Evolutionary conservation across 441 rosid genomes (phyloP).

Genomic region (Sinapis alba): DNA sequence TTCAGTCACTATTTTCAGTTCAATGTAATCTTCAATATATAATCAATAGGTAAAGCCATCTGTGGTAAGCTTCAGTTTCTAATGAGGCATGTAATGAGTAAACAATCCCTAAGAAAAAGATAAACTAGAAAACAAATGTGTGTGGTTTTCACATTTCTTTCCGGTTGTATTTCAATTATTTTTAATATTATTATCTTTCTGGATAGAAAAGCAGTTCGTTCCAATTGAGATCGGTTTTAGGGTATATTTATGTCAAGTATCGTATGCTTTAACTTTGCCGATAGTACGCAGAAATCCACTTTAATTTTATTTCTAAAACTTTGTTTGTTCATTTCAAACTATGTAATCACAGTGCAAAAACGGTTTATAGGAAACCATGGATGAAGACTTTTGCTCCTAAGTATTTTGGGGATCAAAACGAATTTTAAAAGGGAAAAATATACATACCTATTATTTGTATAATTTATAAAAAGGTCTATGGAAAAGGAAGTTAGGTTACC

Average conservation of each 20-base stretch:
- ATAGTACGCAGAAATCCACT: conserved; percentile 34
- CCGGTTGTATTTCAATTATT: not conserved
- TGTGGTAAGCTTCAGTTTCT: not conserved
- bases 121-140: not conserved
- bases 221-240: not conserved
- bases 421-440: too few species aligned
- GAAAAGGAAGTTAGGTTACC: too few species aligned
- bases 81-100: not conserved
- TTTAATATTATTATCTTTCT: not conserved
- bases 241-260: not conserved
- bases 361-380: not conserved
- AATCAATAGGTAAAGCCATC: not conserved
- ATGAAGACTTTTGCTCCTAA: too few species aligned
- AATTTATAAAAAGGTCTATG: too few species aligned
- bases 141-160: conserved; percentile 23
- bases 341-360: conserved; percentile 25
- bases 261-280: conserved; percentile 17
- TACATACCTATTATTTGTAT: too few species aligned
- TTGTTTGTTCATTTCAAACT: conserved; percentile 33
- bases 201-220: not conserved
- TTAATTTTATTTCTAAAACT: not conserved
- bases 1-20: not conserved
- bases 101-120: not conserved
- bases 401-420: too few species aligned
- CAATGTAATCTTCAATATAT: too few species aligned